These are phyloP conservation scores for Corymbia calophylla DNA, from an alignment of 441 rosid genomes.

Conservation along the genomic window DNA sequence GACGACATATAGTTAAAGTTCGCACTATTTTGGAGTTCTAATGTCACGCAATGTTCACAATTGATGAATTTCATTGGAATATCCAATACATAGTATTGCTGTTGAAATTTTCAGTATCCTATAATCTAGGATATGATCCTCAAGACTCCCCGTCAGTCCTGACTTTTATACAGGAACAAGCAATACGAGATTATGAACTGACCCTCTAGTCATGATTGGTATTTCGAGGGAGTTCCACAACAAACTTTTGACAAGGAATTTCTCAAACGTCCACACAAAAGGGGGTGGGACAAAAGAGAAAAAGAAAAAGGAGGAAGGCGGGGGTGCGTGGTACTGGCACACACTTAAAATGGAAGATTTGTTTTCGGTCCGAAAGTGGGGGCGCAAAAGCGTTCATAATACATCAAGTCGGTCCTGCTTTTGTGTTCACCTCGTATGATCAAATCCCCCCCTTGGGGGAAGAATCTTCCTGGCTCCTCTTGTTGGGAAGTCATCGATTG, in stretches of 20 bases:
- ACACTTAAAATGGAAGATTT: neutral
- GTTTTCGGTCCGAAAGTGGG: neutral
- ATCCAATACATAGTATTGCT: accelerated
- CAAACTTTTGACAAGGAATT: neutral
- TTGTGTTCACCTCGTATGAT: neutral
- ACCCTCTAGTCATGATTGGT: neutral
- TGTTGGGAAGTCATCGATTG: neutral
- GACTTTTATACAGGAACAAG: neutral
- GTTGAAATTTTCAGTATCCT: neutral
- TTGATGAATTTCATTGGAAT: neutral
- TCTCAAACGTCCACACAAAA: neutral
- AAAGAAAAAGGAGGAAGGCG: neutral
- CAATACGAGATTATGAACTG: neutral
- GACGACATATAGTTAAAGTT: neutral
- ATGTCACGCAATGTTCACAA: neutral
- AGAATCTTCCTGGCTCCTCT: neutral
- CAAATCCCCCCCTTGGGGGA: neutral
- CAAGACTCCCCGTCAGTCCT: neutral
- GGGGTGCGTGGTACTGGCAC: neutral
- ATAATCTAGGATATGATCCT: neutral
- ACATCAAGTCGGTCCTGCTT: neutral
- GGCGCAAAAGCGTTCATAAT: neutral
- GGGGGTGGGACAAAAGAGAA: neutral
- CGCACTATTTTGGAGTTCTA: neutral
- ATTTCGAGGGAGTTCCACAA: neutral